These are phyloP conservation scores for Durotheca rogersii DNA, from an alignment of 495 filamentous ascomycete species.

Conservation along the genomic window DNA sequence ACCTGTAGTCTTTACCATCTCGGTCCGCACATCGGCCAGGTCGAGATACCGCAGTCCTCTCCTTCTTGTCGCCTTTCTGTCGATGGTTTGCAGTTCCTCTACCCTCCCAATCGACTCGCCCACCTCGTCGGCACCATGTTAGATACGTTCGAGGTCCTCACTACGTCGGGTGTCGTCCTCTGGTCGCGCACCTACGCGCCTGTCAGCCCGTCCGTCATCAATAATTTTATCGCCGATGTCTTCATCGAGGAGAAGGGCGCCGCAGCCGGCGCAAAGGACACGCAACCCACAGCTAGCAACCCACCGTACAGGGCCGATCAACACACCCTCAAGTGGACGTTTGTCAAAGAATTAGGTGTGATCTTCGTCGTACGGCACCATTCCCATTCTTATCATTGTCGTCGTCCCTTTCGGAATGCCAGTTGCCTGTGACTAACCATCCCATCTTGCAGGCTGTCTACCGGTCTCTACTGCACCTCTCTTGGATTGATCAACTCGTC, in stretches of 20 bases:
- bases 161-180: constrained; percentile 91
- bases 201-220: constrained; percentile 78
- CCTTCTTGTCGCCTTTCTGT: too few species aligned
- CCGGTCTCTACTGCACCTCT: constrained; percentile 88
- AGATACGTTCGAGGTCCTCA: constrained; percentile 93
- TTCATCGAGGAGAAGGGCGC: constrained; percentile 90
- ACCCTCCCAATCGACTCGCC: too few species aligned
- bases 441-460: constrained; percentile 80
- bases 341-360: constrained; percentile 83
- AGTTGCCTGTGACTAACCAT: constrained; percentile 1
- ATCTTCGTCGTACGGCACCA: constrained; percentile 83
- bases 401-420: background rate
- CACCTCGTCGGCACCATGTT: too few species aligned
- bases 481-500: constrained; percentile 95
- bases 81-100: too few species aligned
- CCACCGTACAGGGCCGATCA: constrained; percentile 86
- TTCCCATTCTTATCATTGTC: constrained; percentile 1
- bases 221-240: constrained; percentile 91
- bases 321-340: constrained; percentile 93
- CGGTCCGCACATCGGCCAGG: constrained; percentile 18
- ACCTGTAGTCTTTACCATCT: constrained; percentile 9
- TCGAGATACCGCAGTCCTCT: too few species aligned
- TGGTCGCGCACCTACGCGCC: constrained; percentile 89
- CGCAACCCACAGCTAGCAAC: constrained; percentile 58
- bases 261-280: constrained; percentile 57